Percentiles rank a stretch among this genome's conserved stretches.
Conservation (phyloP, 495 filamentous ascomycete genomes). For the Apodospora peruviana region DNA sequence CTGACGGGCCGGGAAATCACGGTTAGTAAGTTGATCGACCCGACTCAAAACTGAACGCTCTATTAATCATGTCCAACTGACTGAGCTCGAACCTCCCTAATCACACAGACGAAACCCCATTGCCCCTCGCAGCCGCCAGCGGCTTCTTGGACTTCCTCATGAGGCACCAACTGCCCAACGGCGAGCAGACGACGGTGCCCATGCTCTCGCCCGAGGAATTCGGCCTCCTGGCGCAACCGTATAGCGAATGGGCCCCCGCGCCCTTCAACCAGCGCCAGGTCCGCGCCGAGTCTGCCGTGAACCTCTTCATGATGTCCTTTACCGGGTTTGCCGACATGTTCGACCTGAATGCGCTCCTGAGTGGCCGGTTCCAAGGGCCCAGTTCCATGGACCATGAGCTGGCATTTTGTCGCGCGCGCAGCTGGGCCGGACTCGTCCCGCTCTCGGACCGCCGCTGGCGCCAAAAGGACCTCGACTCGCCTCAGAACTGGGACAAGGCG, state of each 20-base stretch:
- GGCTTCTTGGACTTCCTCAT: slow-evolving; percentile 7
- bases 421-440: slow-evolving; percentile 9
- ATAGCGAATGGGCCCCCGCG: slow-evolving; percentile 14
- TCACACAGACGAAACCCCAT: background rate
- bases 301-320: slow-evolving; percentile 4
- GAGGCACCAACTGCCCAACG: slow-evolving; percentile 7
- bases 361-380: background rate
- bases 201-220: slow-evolving; percentile 3
- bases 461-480: slow-evolving; percentile 8
- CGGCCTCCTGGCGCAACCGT: slow-evolving; percentile 1
- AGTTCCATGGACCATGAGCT: slow-evolving; percentile 6
- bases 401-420: slow-evolving; percentile 1
- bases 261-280: slow-evolving; percentile 13
- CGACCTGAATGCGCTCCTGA: background rate
- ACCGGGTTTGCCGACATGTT: slow-evolving; percentile 3
- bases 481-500: slow-evolving; percentile 10
- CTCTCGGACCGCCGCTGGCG: slow-evolving; percentile 12
- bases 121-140: slow-evolving; percentile 1
- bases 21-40: background rate
- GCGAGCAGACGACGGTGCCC: slow-evolving; percentile 4
- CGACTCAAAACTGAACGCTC: too few species aligned
- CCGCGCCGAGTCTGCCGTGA: background rate
- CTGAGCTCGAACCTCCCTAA: background rate
- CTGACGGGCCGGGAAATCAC: background rate
- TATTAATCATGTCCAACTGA: background rate